Evolutionary conservation across 306 rosid species (phyloP).

Genomic region (Rubus parviflorus): DNA sequence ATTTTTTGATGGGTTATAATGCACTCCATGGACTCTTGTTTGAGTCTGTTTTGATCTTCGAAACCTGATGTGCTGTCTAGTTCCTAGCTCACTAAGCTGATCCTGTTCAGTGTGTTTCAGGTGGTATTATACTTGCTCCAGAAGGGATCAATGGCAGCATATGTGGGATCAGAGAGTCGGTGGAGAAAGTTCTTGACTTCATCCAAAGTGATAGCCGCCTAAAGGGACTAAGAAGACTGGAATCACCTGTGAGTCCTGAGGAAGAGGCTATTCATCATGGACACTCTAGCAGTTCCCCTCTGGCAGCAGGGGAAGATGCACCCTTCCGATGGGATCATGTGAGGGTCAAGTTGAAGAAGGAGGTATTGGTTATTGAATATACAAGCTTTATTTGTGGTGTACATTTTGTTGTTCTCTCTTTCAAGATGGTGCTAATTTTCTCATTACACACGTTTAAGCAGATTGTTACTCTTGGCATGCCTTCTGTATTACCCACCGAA

Average conservation of each 20-base stretch:
- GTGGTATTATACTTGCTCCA: slow-evolving; percentile 87
- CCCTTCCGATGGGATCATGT: slow-evolving; percentile 98
- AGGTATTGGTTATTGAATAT: slow-evolving; percentile 42
- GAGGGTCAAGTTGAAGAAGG: slow-evolving; percentile 95
- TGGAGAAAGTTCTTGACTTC: slow-evolving; percentile 72
- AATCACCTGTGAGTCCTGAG: slow-evolving; percentile 90
- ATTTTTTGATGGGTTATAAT: neutral
- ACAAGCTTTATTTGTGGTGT: neutral
- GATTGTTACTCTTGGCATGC: slow-evolving; percentile 97
- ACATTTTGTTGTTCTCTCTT: neutral
- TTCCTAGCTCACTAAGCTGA: slow-evolving; percentile 58
- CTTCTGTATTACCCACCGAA: slow-evolving; percentile 69
- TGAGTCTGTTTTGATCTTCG: neutral
- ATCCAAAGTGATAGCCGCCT: slow-evolving; percentile 61
- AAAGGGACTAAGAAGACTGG: slow-evolving; percentile 65
- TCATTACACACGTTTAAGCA: slow-evolving; percentile 30
- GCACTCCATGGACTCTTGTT: neutral
- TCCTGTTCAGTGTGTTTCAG: slow-evolving; percentile 88
- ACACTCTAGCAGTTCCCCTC: slow-evolving; percentile 75
- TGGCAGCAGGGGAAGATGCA: slow-evolving; percentile 86
- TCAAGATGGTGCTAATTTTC: slow-evolving; percentile 10
- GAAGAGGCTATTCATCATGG: slow-evolving; percentile 94
- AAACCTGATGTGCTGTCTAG: neutral
- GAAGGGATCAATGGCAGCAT: slow-evolving; percentile 97
- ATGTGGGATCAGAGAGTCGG: slow-evolving; percentile 72